Conservation (phyloP, 352 stramenopile genomes). For the Phytophthora pistaciae region DNA sequence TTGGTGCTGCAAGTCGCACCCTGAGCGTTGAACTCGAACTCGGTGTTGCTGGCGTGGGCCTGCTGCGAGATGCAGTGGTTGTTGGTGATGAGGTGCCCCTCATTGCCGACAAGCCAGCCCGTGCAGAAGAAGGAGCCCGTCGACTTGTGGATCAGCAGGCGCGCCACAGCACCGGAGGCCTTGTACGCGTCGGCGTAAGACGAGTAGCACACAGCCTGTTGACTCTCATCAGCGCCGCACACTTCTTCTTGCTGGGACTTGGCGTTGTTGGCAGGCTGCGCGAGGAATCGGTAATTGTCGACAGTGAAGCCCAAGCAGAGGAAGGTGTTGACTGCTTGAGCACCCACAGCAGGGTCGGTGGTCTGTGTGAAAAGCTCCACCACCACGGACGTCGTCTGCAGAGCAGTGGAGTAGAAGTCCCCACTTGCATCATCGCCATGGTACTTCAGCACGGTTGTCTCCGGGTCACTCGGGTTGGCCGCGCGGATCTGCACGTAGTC, state of each 20-base stretch:
- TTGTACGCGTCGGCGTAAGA: constrained; percentile 30
- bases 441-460: constrained; percentile 47
- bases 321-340: constrained; percentile 33
- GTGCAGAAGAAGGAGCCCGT: constrained; percentile 72
- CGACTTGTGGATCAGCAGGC: constrained; percentile 74
- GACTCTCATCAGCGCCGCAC: constrained; percentile 72
- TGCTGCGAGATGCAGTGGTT: constrained; percentile 74
- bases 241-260: constrained; percentile 51
- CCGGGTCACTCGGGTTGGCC: constrained; percentile 29
- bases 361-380: constrained; percentile 58
- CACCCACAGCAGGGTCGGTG: constrained; percentile 20
- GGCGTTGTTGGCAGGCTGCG: constrained; percentile 30
- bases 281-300: constrained; percentile 54
- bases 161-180: constrained; percentile 48
- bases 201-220: constrained; percentile 60
- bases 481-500: constrained; percentile 67
- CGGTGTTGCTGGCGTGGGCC: constrained; percentile 55
- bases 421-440: constrained; percentile 33
- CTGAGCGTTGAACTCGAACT: constrained; percentile 77
- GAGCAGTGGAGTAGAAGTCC: constrained; percentile 47
- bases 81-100: constrained; percentile 84
- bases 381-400: constrained; percentile 50
- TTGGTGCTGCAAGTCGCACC: constrained; percentile 41
- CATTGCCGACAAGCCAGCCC: constrained; percentile 75
- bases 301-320: constrained; percentile 60